These are phyloP conservation scores for Pholiota adiposa DNA, from an alignment of 1,284 basidiomycete species.

Conservation along the genomic window DNA sequence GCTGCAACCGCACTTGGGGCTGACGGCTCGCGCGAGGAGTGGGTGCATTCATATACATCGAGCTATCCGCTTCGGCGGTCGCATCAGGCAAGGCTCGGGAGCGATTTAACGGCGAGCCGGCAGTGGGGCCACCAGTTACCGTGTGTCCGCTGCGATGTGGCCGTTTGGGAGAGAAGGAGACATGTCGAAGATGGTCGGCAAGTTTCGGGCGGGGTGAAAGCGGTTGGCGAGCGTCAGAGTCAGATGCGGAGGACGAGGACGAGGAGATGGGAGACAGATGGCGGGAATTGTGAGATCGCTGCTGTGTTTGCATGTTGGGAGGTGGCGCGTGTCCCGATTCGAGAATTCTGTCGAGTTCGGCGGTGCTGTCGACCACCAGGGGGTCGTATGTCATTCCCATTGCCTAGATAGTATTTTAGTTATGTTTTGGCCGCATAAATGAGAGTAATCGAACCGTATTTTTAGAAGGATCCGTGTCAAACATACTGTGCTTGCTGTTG, in stretches of 20 bases:
- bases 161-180: conserved; percentile 72
- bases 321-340: conserved; percentile 51
- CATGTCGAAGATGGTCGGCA: conserved; percentile 64
- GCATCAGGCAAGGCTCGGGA: conserved; percentile 16
- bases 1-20: conserved; percentile 56
- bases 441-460: conserved; percentile 39
- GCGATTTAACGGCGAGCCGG: conserved; percentile 20
- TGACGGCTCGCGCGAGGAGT: conserved; percentile 42
- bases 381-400: conserved; percentile 49
- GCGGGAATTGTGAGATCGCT: conserved; percentile 26
- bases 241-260: conserved; percentile 48
- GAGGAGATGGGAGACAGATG: conserved; percentile 43
- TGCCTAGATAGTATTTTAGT: background rate
- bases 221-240: conserved; percentile 46
- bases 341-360: conserved; percentile 65
- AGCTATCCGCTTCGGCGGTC: background rate
- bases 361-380: conserved; percentile 61
- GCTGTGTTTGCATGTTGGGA: conserved; percentile 15
- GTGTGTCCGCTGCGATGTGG: conserved; percentile 63
- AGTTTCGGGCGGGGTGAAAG: conserved; percentile 54
- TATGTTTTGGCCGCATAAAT: background rate
- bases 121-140: too few species aligned
- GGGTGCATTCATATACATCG: conserved; percentile 28
- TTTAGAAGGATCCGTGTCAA: conserved; percentile 56
- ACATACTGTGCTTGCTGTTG: conserved; percentile 50